These are phyloP conservation scores for Talaromyces sp. DNA, from an alignment of 2,329 filamentous ascomycete species.

Conservation along the genomic window DNA sequence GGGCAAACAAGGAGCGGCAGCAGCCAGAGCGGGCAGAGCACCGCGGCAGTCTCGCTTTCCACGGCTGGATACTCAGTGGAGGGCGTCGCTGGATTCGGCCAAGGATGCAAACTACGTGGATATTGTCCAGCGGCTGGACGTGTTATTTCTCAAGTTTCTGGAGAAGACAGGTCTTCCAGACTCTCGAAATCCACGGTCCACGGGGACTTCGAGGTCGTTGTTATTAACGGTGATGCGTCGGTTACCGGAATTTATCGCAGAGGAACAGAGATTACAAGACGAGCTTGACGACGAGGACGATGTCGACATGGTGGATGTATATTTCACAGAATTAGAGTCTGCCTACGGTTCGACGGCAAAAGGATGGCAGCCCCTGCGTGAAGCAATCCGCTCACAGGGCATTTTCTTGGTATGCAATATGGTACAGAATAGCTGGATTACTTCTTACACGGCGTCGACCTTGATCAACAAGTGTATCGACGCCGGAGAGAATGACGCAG, in stretches of 20 bases:
- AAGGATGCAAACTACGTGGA: conserved; percentile 28
- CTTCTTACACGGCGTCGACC: conserved; percentile 24
- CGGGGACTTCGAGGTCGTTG: conserved; percentile 29
- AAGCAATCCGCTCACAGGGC: conserved; percentile 37
- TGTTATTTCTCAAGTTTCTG: conserved; percentile 33
- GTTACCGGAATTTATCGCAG: conserved; percentile 34
- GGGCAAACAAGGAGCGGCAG: neutral
- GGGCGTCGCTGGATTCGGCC: conserved; percentile 26
- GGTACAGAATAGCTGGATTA: conserved; percentile 32
- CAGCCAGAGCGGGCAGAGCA: conserved; percentile 16
- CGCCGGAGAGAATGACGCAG: conserved; percentile 30
- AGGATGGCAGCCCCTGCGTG: conserved; percentile 37
- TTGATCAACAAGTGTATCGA: conserved; percentile 29
- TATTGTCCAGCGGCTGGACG: conserved; percentile 31
- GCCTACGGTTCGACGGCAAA: conserved; percentile 29
- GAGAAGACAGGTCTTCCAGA: conserved; percentile 23
- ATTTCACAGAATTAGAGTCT: conserved; percentile 38
- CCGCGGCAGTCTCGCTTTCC: conserved; percentile 22
- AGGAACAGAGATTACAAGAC: conserved; percentile 32
- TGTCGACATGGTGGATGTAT: conserved; percentile 36
- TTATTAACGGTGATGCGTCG: conserved; percentile 31
- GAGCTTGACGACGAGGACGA: conserved; percentile 27
- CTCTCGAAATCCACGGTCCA: conserved; percentile 2
- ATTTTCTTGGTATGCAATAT: conserved; percentile 33
- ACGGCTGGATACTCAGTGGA: conserved; percentile 29